Evolutionary conservation across 2,329 filamentous ascomycete genomes (phyloP).

Genomic region (Aspergillus sp.): DNA sequence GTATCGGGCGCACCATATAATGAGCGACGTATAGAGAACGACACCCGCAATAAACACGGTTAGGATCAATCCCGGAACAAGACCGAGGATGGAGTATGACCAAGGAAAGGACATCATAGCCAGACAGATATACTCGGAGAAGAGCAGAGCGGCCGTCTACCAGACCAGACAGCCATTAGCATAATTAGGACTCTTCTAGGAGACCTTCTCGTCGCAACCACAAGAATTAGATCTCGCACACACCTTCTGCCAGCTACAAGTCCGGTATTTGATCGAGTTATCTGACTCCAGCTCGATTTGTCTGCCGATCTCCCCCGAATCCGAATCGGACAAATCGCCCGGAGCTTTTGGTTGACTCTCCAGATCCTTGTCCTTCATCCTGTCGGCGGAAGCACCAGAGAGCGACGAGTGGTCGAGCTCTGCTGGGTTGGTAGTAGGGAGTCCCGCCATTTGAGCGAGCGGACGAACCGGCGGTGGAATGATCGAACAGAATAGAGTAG

Average conservation of each 20-base stretch:
- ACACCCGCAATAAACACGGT: constrained; percentile 74
- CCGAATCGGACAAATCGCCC: constrained; percentile 35
- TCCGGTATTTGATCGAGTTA: constrained; percentile 84
- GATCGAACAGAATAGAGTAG: constrained; percentile 29
- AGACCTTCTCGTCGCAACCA: neutral
- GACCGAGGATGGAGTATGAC: constrained; percentile 83
- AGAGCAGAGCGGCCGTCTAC: constrained; percentile 81
- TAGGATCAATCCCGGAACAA: constrained; percentile 82
- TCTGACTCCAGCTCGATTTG: constrained; percentile 77
- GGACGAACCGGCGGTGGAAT: constrained; percentile 35
- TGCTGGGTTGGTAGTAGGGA: constrained; percentile 23
- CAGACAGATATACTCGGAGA: constrained; percentile 93
- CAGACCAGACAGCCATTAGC: constrained; percentile 11
- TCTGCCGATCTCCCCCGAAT: constrained; percentile 53
- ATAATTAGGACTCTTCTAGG: neutral
- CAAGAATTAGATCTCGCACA: constrained; percentile 14
- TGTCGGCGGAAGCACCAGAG: constrained; percentile 26
- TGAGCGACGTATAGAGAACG: constrained; percentile 79
- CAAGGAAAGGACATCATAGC: constrained; percentile 94
- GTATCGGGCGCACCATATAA: constrained; percentile 53
- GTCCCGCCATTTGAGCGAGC: constrained; percentile 41
- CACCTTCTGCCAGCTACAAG: constrained; percentile 90
- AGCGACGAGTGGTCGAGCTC: constrained; percentile 19
- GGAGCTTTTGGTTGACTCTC: constrained; percentile 26
- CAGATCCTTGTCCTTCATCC: constrained; percentile 35